A percentile compares a stretch with the other conserved stretches of the same genome.
These are phyloP conservation scores for Geranomyces michiganensis DNA, from an alignment of 192 early-diverging fungal species.

Conservation along the genomic window DNA sequence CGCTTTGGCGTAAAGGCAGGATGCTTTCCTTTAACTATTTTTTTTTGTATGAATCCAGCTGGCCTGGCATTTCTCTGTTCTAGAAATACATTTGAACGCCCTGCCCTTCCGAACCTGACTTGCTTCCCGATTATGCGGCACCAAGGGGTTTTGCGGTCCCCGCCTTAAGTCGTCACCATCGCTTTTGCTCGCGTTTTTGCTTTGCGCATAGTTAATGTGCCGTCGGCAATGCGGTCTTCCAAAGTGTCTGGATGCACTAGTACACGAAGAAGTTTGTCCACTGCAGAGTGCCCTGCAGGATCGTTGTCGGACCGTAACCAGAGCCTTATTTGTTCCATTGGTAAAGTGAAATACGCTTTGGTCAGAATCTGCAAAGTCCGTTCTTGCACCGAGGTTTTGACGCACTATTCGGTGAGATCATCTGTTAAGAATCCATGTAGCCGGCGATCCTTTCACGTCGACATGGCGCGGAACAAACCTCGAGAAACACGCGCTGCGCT, in stretches of 20 bases:
- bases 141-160: no score
- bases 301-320: background rate
- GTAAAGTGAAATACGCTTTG: slow-evolving; percentile 34
- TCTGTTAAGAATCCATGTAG: background rate
- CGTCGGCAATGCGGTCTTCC: slow-evolving; percentile 1
- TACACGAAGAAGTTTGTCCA: background rate
- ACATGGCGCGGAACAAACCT: background rate
- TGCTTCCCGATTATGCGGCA: no score
- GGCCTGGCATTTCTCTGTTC: no score
- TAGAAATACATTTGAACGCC: no score
- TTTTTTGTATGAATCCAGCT: no score
- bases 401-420: background rate
- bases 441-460: background rate
- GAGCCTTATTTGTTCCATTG: slow-evolving; percentile 3
- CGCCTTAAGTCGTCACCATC: background rate
- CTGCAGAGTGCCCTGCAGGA: background rate
- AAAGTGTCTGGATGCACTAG: background rate
- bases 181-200: slow-evolving; percentile 22
- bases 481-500: background rate
- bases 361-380: slow-evolving; percentile 19
- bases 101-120: no score
- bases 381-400: slow-evolving; percentile 1
- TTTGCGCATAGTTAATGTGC: slow-evolving; percentile 7
- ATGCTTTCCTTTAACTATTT: no score
- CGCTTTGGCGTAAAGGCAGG: no score